phyloP scores from a whole-genome alignment of 306 rosid species.

The Pyrus betulifolia region DNA sequence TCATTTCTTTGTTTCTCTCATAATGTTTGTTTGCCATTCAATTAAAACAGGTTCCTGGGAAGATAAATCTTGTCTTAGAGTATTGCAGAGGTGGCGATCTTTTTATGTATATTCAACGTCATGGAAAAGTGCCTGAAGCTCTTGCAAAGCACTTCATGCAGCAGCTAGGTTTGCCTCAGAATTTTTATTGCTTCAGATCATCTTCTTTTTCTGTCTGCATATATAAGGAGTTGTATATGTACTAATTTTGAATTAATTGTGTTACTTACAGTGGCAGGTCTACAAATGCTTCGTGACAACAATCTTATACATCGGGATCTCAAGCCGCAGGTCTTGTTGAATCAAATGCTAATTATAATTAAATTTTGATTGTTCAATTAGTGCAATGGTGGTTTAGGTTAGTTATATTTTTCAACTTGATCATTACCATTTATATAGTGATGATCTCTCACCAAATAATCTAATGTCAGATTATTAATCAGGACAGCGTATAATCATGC shows the following conservation, averaged over 20 bases:
- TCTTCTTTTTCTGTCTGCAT: not conserved
- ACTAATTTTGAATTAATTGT: constrained; percentile 16
- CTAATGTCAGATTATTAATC: not conserved
- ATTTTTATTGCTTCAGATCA: not conserved
- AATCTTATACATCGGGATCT: constrained; percentile 89
- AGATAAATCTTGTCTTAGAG: constrained; percentile 91
- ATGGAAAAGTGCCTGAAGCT: constrained; percentile 78
- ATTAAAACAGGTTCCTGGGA: constrained; percentile 75
- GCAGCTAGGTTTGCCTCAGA: constrained; percentile 68
- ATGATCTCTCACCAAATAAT: not conserved
- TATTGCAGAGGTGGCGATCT: constrained; percentile 98
- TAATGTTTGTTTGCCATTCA: constrained; percentile 3
- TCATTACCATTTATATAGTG: not conserved
- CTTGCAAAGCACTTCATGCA: constrained; percentile 87
- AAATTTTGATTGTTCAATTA: not conserved
- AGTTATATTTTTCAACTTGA: not conserved
- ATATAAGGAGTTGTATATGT: not conserved
- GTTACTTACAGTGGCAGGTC: constrained; percentile 75
- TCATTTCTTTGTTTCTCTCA: not conserved
- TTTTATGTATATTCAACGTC: constrained; percentile 71
- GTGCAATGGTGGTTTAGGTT: not conserved
- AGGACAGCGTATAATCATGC: not conserved
- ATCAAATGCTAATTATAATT: constrained; percentile 7
- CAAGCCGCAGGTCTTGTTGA: constrained; percentile 80
- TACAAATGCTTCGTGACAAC: constrained; percentile 87